Percentiles rank a stretch among this genome's conserved stretches.
Conservation (phyloP, 1,284 basidiomycete genomes). For the Golubevia pallescens region DNA sequence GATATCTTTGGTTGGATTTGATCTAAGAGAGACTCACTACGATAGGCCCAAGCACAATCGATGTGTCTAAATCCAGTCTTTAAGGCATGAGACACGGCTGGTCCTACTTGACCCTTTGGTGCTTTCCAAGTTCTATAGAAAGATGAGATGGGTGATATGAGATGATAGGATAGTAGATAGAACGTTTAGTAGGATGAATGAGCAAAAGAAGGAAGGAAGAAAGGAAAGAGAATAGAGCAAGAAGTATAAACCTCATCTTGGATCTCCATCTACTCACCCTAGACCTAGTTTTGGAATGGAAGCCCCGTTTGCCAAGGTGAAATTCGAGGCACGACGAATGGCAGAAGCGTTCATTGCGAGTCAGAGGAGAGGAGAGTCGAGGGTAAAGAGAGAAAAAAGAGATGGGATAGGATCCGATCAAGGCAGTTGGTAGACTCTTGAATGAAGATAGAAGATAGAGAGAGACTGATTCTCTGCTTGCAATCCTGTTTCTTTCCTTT, state of each 20-base stretch:
- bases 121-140: not conserved
- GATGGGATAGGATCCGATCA: too few relatives aligned
- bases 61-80: constrained; percentile 52
- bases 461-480: too few relatives aligned
- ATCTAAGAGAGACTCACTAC: not conserved
- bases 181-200: too few relatives aligned
- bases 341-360: constrained; percentile 36
- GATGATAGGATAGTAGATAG: too few relatives aligned
- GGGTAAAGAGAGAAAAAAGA: not conserved
- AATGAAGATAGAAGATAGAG: too few relatives aligned
- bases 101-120: constrained; percentile 38
- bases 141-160: too few relatives aligned
- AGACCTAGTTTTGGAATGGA: constrained; percentile 49
- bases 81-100: constrained; percentile 46
- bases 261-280: too few relatives aligned
- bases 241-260: not conserved
- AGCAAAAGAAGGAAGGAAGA: not conserved
- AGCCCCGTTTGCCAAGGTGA: constrained; percentile 43
- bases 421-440: too few relatives aligned
- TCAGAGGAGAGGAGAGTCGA: not conserved
- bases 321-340: constrained; percentile 37
- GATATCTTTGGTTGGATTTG: too few relatives aligned
- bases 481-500: too few relatives aligned
- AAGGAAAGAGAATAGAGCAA: not conserved
- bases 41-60: constrained; percentile 29